A percentile compares a stretch with the other conserved stretches of the same genome.
These are phyloP conservation scores for Pyrenophora graminea DNA, from an alignment of 2,329 filamentous ascomycete genomes.

Conservation along the genomic window DNA sequence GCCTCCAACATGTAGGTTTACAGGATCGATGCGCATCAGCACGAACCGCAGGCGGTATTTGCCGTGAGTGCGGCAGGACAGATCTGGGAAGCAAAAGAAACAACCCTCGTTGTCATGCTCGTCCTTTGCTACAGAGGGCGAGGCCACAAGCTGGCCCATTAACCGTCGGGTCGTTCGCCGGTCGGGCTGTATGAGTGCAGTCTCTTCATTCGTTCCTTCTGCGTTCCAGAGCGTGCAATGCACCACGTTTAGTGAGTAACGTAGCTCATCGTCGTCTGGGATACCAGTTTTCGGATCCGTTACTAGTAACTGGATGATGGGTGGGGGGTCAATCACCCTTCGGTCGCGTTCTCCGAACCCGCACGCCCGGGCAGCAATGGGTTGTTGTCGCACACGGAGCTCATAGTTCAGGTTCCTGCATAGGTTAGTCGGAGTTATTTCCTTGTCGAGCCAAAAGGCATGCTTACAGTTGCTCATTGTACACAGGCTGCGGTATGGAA, in stretches of 20 bases:
- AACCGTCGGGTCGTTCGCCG: conserved; percentile 73
- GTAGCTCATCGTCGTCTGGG: conserved; percentile 61
- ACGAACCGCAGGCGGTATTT: conserved; percentile 75
- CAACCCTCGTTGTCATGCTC: conserved; percentile 74
- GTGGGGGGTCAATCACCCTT: conserved; percentile 80
- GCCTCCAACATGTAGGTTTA: conserved; percentile 58
- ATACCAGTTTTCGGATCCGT: conserved; percentile 59
- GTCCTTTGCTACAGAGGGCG: conserved; percentile 75
- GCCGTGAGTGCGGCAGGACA: conserved; percentile 78
- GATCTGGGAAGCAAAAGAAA: conserved; percentile 84
- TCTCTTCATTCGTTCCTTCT: conserved; percentile 68
- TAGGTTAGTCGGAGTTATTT: conserved; percentile 27
- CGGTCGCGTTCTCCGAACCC: conserved; percentile 83
- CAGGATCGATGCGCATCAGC: conserved; percentile 71
- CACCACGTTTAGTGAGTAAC: conserved; percentile 70
- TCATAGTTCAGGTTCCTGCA: conserved; percentile 49
- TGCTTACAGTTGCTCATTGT: conserved; percentile 47
- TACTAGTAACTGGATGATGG: conserved; percentile 75
- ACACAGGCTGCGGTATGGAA: conserved; percentile 45
- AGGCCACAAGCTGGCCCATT: conserved; percentile 79
- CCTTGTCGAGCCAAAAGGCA: conserved; percentile 21
- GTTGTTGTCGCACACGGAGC: conserved; percentile 74
- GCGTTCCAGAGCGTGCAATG: conserved; percentile 78
- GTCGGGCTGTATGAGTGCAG: conserved; percentile 69
- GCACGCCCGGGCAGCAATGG: conserved; percentile 75